Evolutionary conservation across 192 early-diverging fungal genomes (phyloP).

Genomic region (Rhizoclosmatium globosum): DNA sequence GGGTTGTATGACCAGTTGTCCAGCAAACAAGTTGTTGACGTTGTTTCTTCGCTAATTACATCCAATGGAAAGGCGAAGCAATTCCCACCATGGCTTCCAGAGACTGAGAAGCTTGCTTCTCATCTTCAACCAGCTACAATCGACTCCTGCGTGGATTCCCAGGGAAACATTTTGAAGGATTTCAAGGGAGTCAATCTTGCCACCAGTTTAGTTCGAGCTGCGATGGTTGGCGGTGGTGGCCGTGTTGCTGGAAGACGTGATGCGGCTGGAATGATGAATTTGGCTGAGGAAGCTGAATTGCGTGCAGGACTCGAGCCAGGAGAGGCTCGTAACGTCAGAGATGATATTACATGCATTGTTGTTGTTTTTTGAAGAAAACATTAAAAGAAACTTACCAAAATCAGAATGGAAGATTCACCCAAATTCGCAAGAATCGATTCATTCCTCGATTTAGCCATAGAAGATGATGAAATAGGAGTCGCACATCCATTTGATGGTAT

Average conservation of each 20-base stretch:
- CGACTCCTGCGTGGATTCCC: neutral
- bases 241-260: neutral
- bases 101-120: neutral
- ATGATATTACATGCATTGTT: conserved; percentile 25
- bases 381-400: neutral
- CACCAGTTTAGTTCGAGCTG: conserved; percentile 27
- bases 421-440: conserved; percentile 25
- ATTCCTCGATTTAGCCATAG: conserved; percentile 7
- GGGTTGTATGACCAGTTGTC: conserved; percentile 59
- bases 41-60: conserved; percentile 25
- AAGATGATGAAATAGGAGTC: neutral
- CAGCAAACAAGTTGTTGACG: conserved; percentile 44
- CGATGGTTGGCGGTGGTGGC: conserved; percentile 14
- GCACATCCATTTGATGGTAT: neutral
- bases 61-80: neutral
- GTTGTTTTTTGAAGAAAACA: conserved; percentile 19
- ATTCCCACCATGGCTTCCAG: conserved; percentile 17
- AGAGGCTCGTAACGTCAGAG: conserved; percentile 7
- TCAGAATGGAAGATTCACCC: neutral
- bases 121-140: conserved; percentile 16
- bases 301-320: conserved; percentile 27
- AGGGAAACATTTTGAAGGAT: neutral
- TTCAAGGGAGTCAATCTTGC: conserved; percentile 20
- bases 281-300: conserved; percentile 27
- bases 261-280: neutral